Evolutionary conservation across 768 basidiomycete genomes (phyloP).

Genomic region (Trametes cingulata): DNA sequence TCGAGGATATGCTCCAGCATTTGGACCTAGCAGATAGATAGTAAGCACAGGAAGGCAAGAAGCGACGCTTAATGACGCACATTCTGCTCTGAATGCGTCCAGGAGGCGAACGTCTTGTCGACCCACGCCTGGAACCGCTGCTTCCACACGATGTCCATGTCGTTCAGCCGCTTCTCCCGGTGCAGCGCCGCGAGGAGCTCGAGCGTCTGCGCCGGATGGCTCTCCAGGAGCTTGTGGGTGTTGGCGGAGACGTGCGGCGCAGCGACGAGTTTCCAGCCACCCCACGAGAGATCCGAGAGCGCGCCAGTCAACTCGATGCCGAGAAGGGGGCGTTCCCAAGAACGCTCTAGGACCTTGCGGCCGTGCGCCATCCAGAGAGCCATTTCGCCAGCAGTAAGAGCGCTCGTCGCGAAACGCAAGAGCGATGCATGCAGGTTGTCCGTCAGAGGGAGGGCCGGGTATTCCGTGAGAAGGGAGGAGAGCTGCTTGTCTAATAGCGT

Average conservation of each 20-base stretch:
- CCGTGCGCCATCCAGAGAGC: conserved; percentile 43
- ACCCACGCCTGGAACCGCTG: conserved; percentile 54
- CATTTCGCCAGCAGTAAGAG: conserved; percentile 46
- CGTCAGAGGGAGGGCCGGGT: conserved; percentile 31
- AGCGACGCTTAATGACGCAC: conserved; percentile 34
- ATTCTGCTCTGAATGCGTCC: conserved; percentile 41
- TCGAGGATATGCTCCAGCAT: conserved; percentile 57
- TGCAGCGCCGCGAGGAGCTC: conserved; percentile 53
- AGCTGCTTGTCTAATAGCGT: conserved; percentile 37
- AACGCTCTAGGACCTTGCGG: conserved; percentile 54
- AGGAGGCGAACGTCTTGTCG: conserved; percentile 42
- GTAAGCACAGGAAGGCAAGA: neutral
- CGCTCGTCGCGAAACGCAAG: conserved; percentile 35
- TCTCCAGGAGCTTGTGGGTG: conserved; percentile 47
- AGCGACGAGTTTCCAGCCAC: conserved; percentile 74
- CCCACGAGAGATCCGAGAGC: conserved; percentile 68
- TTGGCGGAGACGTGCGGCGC: conserved; percentile 58
- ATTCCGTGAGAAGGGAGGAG: conserved; percentile 35
- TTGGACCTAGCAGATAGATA: conserved; percentile 38
- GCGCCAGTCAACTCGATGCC: conserved; percentile 57
- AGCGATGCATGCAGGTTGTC: conserved; percentile 34
- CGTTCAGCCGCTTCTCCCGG: conserved; percentile 50
- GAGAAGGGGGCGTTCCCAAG: conserved; percentile 45
- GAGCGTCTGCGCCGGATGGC: conserved; percentile 44
- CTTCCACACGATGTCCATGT: conserved; percentile 62